These are phyloP conservation scores for Elaeagnus macrophylla DNA, from an alignment of 306 rosid species.

Conservation along the genomic window DNA sequence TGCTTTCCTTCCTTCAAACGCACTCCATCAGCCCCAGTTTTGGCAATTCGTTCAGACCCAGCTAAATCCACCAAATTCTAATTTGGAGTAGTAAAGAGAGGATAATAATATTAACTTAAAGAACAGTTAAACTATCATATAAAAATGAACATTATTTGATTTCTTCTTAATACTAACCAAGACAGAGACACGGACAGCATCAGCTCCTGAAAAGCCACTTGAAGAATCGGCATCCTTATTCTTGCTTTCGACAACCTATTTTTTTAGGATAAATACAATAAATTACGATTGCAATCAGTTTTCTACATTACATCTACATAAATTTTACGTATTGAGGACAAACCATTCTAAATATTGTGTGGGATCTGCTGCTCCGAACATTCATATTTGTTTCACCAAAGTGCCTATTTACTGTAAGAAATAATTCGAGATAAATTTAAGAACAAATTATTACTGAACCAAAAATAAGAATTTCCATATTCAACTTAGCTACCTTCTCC, in stretches of 20 bases:
- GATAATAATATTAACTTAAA: background rate
- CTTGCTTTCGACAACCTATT: conserved; percentile 89
- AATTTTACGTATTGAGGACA: conserved; percentile 2
- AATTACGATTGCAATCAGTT: background rate
- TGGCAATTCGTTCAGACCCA: conserved; percentile 95
- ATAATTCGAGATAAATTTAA: conserved; percentile 14
- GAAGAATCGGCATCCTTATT: conserved; percentile 50
- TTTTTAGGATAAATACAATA: conserved; percentile 3
- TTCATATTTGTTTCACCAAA: conserved; percentile 97
- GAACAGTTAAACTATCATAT: background rate
- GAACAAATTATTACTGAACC: background rate
- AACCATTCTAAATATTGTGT: conserved; percentile 97
- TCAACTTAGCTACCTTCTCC: conserved; percentile 67
- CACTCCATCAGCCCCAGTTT: conserved; percentile 91
- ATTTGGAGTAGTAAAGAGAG: background rate
- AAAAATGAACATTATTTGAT: conserved; percentile 4
- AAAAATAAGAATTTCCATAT: conserved; percentile 5
- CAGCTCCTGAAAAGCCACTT: conserved; percentile 35
- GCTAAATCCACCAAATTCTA: conserved; percentile 94
- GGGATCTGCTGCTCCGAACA: conserved; percentile 90
- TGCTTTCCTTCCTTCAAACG: conserved; percentile 94
- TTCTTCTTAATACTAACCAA: conserved; percentile 53
- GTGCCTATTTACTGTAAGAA: conserved; percentile 68
- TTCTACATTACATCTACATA: conserved; percentile 1
- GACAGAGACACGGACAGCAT: conserved; percentile 83